Conservation (phyloP, 257 asterid genomes). For the Nicotiana undulata region DNA sequence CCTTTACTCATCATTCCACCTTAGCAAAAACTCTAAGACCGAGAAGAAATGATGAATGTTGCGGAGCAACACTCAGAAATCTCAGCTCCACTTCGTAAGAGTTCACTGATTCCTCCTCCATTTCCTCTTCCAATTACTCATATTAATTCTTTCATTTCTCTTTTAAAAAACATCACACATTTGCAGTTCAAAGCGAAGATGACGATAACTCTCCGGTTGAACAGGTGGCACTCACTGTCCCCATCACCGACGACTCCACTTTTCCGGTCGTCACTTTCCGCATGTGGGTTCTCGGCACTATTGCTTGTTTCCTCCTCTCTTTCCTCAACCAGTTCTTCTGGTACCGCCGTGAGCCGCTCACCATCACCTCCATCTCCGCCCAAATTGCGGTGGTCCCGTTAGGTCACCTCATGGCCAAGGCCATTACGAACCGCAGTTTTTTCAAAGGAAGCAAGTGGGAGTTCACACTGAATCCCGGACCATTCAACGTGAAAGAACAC, state of each 20-base stretch:
- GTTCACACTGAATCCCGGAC: conserved; percentile 69
- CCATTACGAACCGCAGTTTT: conserved; percentile 43
- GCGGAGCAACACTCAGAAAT: conserved; percentile 7
- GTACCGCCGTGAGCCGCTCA: conserved; percentile 85
- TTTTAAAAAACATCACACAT: not conserved
- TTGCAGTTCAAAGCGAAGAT: not conserved
- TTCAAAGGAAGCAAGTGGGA: conserved; percentile 54
- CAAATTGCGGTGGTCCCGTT: conserved; percentile 87
- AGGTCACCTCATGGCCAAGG: conserved; percentile 76
- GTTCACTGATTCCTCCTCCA: not conserved
- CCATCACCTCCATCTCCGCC: conserved; percentile 72
- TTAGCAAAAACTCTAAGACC: not conserved
- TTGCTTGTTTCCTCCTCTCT: conserved; percentile 63
- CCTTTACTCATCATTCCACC: too few species aligned
- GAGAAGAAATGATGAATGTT: not conserved
- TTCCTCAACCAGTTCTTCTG: conserved; percentile 92
- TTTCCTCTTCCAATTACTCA: not conserved
- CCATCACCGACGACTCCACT: conserved; percentile 50
- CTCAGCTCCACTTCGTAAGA: conserved; percentile 28
- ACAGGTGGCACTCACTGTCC: conserved; percentile 82
- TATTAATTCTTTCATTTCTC: not conserved
- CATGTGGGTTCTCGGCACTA: conserved; percentile 57
- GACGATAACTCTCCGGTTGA: conserved; percentile 59
- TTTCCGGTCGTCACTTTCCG: conserved; percentile 79
- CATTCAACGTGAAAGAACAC: conserved; percentile 81